These are phyloP conservation scores for Phoma herbarum DNA, from an alignment of 2,329 filamentous ascomycete genomes.

Conservation along the genomic window DNA sequence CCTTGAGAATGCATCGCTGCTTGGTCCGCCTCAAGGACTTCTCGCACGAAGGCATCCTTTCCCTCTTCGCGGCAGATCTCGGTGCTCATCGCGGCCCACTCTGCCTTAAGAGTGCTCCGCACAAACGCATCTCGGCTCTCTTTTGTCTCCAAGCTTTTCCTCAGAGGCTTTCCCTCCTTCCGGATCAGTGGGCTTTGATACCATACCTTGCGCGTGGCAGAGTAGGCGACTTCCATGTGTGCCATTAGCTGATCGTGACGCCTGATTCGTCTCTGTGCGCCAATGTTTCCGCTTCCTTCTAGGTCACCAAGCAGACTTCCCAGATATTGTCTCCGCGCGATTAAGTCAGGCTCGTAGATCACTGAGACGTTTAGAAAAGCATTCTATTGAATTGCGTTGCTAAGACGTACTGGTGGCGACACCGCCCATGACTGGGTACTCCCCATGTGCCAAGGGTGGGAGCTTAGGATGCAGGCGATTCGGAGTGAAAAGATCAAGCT, in stretches of 20 bases:
- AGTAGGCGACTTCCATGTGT: slow-evolving; percentile 27
- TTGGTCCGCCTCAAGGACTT: not conserved
- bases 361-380: slow-evolving; percentile 20
- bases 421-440: slow-evolving; percentile 32
- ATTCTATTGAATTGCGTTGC: accelerated
- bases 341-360: slow-evolving; percentile 36
- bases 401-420: slow-evolving; percentile 22
- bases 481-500: slow-evolving; percentile 47
- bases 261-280: slow-evolving; percentile 26
- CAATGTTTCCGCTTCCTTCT: slow-evolving; percentile 2
- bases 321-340: slow-evolving; percentile 32
- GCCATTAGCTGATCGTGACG: slow-evolving; percentile 33
- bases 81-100: slow-evolving; percentile 30
- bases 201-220: slow-evolving; percentile 5
- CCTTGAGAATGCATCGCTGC: too few relatives aligned
- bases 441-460: slow-evolving; percentile 31
- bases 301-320: slow-evolving; percentile 22
- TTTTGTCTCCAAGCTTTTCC: slow-evolving; percentile 28
- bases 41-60: not conserved
- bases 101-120: slow-evolving; percentile 25
- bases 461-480: slow-evolving; percentile 38
- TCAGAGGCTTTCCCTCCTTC: slow-evolving; percentile 9
- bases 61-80: slow-evolving; percentile 7
- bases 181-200: not conserved
- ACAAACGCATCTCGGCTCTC: slow-evolving; percentile 33